These are phyloP conservation scores for Lasiodiplodia theobromae DNA, from an alignment of 2,329 filamentous ascomycete genomes.

Conservation along the genomic window DNA sequence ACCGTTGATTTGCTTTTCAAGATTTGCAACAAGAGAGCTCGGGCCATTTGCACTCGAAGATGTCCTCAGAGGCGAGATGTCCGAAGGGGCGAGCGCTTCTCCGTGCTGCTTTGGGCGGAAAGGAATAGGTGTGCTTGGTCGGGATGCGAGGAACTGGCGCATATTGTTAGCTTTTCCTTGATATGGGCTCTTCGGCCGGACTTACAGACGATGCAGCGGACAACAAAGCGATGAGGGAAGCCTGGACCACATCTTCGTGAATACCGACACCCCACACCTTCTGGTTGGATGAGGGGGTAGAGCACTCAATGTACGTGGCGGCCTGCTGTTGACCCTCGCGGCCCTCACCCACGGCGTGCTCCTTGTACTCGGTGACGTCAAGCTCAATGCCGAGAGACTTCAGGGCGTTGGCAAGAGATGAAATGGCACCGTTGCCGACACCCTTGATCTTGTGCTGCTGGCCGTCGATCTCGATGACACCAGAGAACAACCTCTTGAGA, in stretches of 20 bases:
- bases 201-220: constrained; percentile 86
- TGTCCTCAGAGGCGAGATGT: constrained; percentile 37
- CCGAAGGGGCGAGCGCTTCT: constrained; percentile 39
- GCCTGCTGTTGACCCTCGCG: constrained; percentile 91
- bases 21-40: constrained; percentile 26
- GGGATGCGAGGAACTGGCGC: constrained; percentile 73
- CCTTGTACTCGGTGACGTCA: constrained; percentile 94
- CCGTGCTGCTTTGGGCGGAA: constrained; percentile 65
- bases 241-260: constrained; percentile 90
- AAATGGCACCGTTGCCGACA: constrained; percentile 88
- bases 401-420: constrained; percentile 83
- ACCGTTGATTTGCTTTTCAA: constrained; percentile 29
- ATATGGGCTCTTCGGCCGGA: constrained; percentile 35
- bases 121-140: constrained; percentile 72
- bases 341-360: constrained; percentile 86
- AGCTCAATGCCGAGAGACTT: constrained; percentile 80
- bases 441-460: constrained; percentile 80
- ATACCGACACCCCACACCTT: constrained; percentile 91
- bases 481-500: constrained; percentile 81
- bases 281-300: constrained; percentile 68
- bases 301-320: constrained; percentile 95
- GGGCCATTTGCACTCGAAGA: neutral
- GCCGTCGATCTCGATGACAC: constrained; percentile 83
- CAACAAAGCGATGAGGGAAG: constrained; percentile 83
- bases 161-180: constrained; percentile 8